Percentiles rank a stretch among this genome's conserved stretches.
Conservation (phyloP, 2,329 filamentous ascomycete species). For the Xylaria sp. region DNA sequence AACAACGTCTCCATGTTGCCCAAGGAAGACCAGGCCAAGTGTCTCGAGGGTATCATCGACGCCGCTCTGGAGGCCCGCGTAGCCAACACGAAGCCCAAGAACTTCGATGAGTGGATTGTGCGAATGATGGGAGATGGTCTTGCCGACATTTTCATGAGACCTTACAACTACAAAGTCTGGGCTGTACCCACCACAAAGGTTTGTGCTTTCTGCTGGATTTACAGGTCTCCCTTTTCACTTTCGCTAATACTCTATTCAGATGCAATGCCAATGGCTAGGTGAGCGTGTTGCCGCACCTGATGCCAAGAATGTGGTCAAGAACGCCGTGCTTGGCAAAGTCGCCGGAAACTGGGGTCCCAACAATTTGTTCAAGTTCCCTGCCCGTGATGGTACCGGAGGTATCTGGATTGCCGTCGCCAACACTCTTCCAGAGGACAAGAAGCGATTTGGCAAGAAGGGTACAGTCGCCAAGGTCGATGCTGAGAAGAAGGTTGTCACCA, state of each 20-base stretch:
- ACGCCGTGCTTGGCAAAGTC: conserved; percentile 94
- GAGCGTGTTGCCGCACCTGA: conserved; percentile 98
- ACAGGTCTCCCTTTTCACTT: background rate
- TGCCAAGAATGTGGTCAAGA: conserved; percentile 90
- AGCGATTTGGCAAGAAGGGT: conserved; percentile 83
- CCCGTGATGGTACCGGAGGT: conserved; percentile 91
- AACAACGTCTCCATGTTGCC: conserved; percentile 99
- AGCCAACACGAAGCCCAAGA: conserved; percentile 86
- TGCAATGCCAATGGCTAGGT: conserved; percentile 98
- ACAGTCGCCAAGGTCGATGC: conserved; percentile 87
- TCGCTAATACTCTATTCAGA: conserved; percentile 59
- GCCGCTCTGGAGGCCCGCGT: conserved; percentile 87
- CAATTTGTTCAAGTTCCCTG: conserved; percentile 97
- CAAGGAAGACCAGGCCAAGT: conserved; percentile 95
- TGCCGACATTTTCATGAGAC: conserved; percentile 96
- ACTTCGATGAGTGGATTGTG: conserved; percentile 98
- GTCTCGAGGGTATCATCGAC: conserved; percentile 95
- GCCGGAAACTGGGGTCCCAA: conserved; percentile 99
- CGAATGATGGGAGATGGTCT: conserved; percentile 89
- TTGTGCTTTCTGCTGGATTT: conserved; percentile 39
- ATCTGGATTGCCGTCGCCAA: conserved; percentile 98
- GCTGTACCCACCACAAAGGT: conserved; percentile 97
- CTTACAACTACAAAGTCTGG: conserved; percentile 99
- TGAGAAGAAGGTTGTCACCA: conserved; percentile 78
- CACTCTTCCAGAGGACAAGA: conserved; percentile 91